Base-by-base conservation (phyloP, 1,284 basidiomycete genomes). In the Papiliotrema fonsecae region DNA sequence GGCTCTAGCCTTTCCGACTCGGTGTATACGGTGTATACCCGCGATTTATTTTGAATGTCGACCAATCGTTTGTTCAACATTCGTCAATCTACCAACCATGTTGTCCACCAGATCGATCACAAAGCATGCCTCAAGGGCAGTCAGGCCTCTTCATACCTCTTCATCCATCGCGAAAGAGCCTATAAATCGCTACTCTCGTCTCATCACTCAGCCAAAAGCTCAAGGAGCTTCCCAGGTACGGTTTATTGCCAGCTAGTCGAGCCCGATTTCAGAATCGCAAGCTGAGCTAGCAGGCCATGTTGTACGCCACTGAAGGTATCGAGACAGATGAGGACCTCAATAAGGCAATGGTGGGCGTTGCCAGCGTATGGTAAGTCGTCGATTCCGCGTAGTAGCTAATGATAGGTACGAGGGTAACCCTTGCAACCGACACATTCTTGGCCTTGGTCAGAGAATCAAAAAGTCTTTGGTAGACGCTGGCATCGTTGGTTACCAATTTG, bases 261-360 rank as follows among this genome's bases (percentile, higher is more conserved):
- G n/a, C n/a, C n/a, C n/a, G n/a, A n/a, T n/a, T n/a, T n/a, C n/a
- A n/a, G n/a, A n/a, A n/a, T 19, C 38, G 10, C 26, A 42, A 14
- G 24, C 32, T 18, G 10, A 11, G 6, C 13, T 16, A 22, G 31
- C 34, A 92, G 88, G 92, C 92, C 25, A 97, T 97, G 92, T 76
- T 97, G 42, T 97, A 92, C 72, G 92, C 91, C 19, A 97, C 92
- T 1, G 92, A 96, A 25, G 91, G 89, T 24, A 81, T 97, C 52
- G 76, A 81, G 26, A 75, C 64, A 24, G 85, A 91, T 56, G 79
- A 78, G 11, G 92, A 97, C 58, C 85, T 97, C 55, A 77, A 87
- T 64, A 96, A 93, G 74, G 84, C 91, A 47, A 96, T 97, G 92
- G 87, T 97, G 53, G 92, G 92, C 52, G 84, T 97, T 35, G 92